Conservation (phyloP, 441 rosid species). For the Lepidium campestre region DNA sequence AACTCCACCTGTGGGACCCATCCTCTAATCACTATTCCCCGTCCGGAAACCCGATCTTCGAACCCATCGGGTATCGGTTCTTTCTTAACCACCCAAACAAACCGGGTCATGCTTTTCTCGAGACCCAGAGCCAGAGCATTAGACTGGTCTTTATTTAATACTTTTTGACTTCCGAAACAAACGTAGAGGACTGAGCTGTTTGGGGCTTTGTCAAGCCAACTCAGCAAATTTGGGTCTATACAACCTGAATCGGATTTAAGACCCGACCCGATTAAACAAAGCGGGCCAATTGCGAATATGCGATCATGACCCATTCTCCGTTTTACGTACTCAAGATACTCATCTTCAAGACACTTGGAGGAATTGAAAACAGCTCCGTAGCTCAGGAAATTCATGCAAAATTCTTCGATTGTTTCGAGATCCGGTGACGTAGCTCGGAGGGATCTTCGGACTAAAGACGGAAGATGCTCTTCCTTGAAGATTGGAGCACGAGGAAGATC, state of each 20-base stretch:
- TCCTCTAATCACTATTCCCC: constrained; percentile 31
- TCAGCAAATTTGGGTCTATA: constrained; percentile 3
- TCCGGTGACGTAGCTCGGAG: constrained; percentile 22
- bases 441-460: constrained; percentile 28
- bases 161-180: constrained; percentile 55
- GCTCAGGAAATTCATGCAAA: constrained; percentile 30
- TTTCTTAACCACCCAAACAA: constrained; percentile 48
- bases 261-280: constrained; percentile 32
- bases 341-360: constrained; percentile 31
- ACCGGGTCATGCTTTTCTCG: constrained; percentile 39
- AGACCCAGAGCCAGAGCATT: constrained; percentile 41
- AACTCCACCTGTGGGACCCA: constrained; percentile 52
- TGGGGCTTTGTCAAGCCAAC: constrained; percentile 42
- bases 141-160: constrained; percentile 32
- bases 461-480: constrained; percentile 40
- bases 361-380: constrained; percentile 41
- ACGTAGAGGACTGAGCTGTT: constrained; percentile 46
- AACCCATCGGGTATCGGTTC: constrained; percentile 31
- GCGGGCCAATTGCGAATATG: constrained; percentile 44
- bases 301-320: constrained; percentile 29
- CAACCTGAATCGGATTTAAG: neutral
- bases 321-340: constrained; percentile 31
- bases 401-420: constrained; percentile 19
- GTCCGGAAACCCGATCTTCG: constrained; percentile 29
- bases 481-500: constrained; percentile 43